Percentiles rank a stretch among this genome's conserved stretches.
phyloP scores from a whole-genome alignment of 2,329 filamentous ascomycete species.

The Ophiostoma sp. region DNA sequence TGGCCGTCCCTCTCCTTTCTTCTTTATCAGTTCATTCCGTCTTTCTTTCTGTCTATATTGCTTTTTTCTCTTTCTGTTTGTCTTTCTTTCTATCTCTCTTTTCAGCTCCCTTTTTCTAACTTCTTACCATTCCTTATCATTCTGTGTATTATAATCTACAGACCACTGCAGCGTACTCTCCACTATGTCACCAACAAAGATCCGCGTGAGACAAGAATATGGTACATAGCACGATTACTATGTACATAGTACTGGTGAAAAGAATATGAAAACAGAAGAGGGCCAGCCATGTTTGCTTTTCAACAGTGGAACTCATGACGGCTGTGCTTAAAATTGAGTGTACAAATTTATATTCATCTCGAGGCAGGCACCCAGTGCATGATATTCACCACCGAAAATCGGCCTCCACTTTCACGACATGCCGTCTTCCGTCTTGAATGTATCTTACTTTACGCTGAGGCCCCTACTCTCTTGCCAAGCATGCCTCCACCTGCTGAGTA shows the following conservation, averaged over 20 bases:
- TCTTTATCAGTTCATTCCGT: neutral
- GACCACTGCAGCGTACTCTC: neutral
- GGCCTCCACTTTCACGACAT: neutral
- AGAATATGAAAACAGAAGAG: no score
- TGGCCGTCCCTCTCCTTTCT: neutral
- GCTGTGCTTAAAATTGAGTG: no score
- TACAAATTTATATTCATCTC: no score
- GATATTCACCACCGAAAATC: neutral
- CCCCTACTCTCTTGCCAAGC: neutral
- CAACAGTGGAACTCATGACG: no score
- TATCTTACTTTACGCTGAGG: neutral
- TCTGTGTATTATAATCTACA: no score
- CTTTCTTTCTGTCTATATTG: neutral
- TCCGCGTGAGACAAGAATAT: neutral
- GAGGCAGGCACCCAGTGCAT: neutral
- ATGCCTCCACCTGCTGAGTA: neutral
- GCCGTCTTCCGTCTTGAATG: neutral
- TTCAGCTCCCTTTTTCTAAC: no score
- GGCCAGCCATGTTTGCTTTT: no score
- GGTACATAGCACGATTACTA: neutral
- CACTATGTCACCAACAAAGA: neutral
- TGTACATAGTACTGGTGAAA: no score
- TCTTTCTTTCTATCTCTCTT: no score
- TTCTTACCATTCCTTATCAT: no score
- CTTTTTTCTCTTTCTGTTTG: no score